A percentile compares a stretch with the other conserved stretches of the same genome.
Evolutionary conservation across 306 rosid genomes (phyloP).

Genomic region (Argentina anserina): DNA sequence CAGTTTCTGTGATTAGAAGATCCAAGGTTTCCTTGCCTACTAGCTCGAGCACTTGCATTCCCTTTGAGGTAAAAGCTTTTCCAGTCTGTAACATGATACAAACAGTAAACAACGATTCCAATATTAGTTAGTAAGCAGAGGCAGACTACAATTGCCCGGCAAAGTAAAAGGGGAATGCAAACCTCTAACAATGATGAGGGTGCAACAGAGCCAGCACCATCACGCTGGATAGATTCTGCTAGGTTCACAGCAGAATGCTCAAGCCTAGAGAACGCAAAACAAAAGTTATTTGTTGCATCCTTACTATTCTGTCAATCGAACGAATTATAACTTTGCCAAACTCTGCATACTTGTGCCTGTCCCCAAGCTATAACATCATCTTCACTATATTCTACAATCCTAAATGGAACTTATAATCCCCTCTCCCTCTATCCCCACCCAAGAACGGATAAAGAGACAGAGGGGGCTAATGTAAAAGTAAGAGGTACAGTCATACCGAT

Average conservation of each 20-base stretch:
- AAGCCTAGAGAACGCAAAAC: conserved; percentile 56
- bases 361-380: background rate
- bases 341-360: background rate
- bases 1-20: conserved; percentile 83
- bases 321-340: background rate
- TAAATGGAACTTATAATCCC: background rate
- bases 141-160: conserved; percentile 3
- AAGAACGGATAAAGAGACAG: background rate
- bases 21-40: conserved; percentile 97
- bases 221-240: conserved; percentile 58
- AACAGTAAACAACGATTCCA: conserved; percentile 28
- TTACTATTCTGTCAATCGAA: background rate
- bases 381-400: background rate
- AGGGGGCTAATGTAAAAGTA: background rate
- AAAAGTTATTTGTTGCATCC: background rate
- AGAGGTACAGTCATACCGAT: background rate
- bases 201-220: conserved; percentile 52
- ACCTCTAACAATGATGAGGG: conserved; percentile 86
- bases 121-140: conserved; percentile 11
- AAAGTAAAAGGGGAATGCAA: conserved; percentile 15
- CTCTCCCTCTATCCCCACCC: background rate
- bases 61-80: conserved; percentile 89
- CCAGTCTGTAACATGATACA: conserved; percentile 59
- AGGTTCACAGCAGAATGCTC: conserved; percentile 85
- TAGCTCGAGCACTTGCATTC: conserved; percentile 93